A percentile compares a stretch with the other conserved stretches of the same genome.
Conservation (phyloP, 352 stramenopile species). For the Globisporangium nodosum region DNA sequence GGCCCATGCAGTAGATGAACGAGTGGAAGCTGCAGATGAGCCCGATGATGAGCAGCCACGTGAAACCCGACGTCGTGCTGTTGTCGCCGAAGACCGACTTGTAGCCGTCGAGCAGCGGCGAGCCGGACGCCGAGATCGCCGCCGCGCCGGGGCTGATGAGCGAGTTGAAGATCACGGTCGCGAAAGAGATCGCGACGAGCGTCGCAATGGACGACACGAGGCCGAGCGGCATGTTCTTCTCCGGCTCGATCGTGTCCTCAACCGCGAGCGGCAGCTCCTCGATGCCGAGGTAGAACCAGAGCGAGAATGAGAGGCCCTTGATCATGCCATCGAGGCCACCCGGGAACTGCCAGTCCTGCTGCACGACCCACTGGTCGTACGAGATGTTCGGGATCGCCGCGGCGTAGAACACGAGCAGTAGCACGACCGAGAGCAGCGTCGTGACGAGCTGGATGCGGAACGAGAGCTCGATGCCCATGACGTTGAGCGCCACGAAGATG, state of each 20-base stretch:
- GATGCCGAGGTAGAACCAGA: conserved; percentile 74
- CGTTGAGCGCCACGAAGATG: conserved; percentile 55
- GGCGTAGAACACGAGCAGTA: conserved; percentile 64
- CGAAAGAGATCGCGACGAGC: conserved; percentile 44
- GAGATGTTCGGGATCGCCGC: conserved; percentile 49
- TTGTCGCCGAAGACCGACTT: conserved; percentile 68
- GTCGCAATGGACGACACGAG: conserved; percentile 54
- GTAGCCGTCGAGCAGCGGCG: conserved; percentile 54
- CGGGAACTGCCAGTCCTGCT: conserved; percentile 38
- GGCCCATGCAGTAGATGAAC: conserved; percentile 78
- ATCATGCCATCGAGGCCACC: conserved; percentile 40
- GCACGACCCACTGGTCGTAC: conserved; percentile 46
- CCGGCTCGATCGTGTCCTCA: conserved; percentile 60
- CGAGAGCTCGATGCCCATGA: conserved; percentile 52
- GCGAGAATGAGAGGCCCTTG: conserved; percentile 53
- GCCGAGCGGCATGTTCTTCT: conserved; percentile 51
- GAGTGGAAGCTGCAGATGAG: conserved; percentile 68
- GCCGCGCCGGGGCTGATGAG: conserved; percentile 49
- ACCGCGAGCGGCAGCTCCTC: conserved; percentile 58
- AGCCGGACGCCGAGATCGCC: conserved; percentile 33
- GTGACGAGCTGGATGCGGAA: conserved; percentile 58
- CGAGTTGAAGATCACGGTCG: conserved; percentile 61
- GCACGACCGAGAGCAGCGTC: conserved; percentile 47
- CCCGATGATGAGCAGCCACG: conserved; percentile 59
- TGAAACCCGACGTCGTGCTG: conserved; percentile 55